These are phyloP conservation scores for Kalaharituber pfeilii DNA, from an alignment of 2,329 filamentous ascomycete species.

Conservation along the genomic window DNA sequence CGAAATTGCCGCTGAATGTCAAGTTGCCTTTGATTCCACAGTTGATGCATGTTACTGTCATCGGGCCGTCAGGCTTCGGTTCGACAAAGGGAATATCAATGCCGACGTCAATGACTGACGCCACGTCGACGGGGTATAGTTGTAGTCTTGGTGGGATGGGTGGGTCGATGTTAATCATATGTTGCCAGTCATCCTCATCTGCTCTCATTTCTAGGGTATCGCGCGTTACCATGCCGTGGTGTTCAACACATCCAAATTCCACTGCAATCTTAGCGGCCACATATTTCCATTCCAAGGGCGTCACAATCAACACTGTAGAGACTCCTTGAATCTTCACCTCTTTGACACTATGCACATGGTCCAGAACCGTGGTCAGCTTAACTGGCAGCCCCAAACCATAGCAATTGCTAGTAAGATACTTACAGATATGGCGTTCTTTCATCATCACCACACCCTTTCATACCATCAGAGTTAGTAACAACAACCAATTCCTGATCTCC, in stretches of 20 bases:
- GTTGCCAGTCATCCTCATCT: neutral
- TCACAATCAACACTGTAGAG: neutral
- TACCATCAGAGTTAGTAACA: neutral
- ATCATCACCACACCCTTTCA: neutral
- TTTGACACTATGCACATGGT: neutral
- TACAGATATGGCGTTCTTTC: neutral
- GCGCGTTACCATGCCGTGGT: neutral
- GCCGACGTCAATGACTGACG: neutral
- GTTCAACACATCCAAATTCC: neutral
- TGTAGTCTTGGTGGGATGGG: neutral
- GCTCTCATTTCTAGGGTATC: neutral
- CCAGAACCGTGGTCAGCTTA: neutral
- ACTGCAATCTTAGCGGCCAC: neutral
- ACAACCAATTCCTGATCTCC: neutral
- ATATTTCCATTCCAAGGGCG: neutral
- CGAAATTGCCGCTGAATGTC: neutral
- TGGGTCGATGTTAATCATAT: neutral
- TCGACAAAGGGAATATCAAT: neutral
- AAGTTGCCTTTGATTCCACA: neutral
- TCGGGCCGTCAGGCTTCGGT: neutral
- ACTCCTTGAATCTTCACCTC: neutral
- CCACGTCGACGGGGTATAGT: neutral
- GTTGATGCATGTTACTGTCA: neutral
- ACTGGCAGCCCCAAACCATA: neutral
- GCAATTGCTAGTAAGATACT: neutral